Percentiles rank a stretch among this genome's conserved stretches.
These are phyloP conservation scores for Aspergillus quadricinctus DNA, from an alignment of 2,329 filamentous ascomycete genomes.

Conservation along the genomic window DNA sequence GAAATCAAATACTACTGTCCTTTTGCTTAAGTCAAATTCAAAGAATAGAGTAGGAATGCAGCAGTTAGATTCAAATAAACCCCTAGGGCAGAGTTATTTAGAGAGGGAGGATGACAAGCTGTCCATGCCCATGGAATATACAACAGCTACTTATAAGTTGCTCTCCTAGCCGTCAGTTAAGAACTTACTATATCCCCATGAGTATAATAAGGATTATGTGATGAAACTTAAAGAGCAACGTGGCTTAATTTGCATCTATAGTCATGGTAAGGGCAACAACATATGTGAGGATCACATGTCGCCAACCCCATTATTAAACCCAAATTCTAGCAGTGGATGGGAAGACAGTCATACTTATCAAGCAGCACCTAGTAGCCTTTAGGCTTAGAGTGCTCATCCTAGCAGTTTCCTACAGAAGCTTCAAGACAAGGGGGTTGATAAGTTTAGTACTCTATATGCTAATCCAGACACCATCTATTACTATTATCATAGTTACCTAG, in stretches of 20 bases:
- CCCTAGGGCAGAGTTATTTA: conserved; percentile 11
- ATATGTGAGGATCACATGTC: conserved; percentile 47
- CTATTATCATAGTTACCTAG: conserved; percentile 53
- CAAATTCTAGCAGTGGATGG: conserved; percentile 14
- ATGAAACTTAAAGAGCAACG: conserved; percentile 70
- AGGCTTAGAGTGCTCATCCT: conserved; percentile 43
- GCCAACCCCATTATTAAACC: conserved; percentile 25
- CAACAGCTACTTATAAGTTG: conserved; percentile 78
- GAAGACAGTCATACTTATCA: conserved; percentile 31
- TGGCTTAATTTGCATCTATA: conserved; percentile 70
- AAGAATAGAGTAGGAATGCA: conserved; percentile 7
- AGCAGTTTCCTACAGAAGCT: conserved; percentile 25
- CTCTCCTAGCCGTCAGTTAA: conserved; percentile 67
- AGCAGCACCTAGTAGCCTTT: conserved; percentile 44
- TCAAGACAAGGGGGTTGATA: conserved; percentile 48
- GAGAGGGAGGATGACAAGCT: conserved; percentile 50
- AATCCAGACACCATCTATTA: conserved; percentile 47
- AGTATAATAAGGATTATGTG: conserved; percentile 65
- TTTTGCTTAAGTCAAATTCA: conserved; percentile 6
- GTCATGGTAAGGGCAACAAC: conserved; percentile 70
- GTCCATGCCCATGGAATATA: conserved; percentile 78
- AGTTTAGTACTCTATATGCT: conserved; percentile 50
- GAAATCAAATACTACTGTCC: conserved; percentile 20
- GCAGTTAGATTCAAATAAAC: neutral
- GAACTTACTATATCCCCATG: conserved; percentile 54